Percentiles rank a stretch among this genome's conserved stretches.
Evolutionary conservation across 2,329 filamentous ascomycete genomes (phyloP).

Genomic region (Purpureocillium lavendulum): DNA sequence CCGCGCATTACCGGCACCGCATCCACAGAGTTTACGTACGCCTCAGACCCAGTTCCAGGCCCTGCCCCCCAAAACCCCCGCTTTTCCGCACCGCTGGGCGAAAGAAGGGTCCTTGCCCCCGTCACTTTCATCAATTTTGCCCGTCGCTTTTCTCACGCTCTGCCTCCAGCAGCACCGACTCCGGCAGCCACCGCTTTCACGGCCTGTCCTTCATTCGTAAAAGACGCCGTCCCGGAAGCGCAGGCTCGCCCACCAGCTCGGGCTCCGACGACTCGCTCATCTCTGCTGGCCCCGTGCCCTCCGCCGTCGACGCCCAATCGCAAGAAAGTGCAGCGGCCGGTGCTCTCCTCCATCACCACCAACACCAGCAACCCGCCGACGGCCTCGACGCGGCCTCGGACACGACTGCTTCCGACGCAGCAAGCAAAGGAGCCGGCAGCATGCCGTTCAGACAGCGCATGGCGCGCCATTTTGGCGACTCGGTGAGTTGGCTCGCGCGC

Average conservation of each 20-base stretch:
- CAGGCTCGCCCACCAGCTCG: slow-evolving; percentile 1
- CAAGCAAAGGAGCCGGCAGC: slow-evolving; percentile 6
- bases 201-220: slow-evolving; percentile 5
- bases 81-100: not conserved
- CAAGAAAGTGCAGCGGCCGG: no score
- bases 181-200: slow-evolving; percentile 3
- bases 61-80: no score
- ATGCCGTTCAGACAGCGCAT: slow-evolving; percentile 33
- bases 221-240: slow-evolving; percentile 2
- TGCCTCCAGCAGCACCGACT: slow-evolving; percentile 1
- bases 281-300: no score
- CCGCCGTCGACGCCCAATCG: no score
- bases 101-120: not conserved
- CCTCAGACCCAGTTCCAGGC: no score
- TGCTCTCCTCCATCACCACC: no score
- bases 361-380: no score
- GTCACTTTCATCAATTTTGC: not conserved
- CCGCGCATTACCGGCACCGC: no score
- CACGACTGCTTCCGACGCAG: no score
- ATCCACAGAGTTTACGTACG: no score
- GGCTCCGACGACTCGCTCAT: no score
- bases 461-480: slow-evolving; percentile 39
- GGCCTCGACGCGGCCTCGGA: no score
- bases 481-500: slow-evolving; percentile 23
- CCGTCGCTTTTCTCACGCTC: not conserved